phyloP scores from a whole-genome alignment of 2,329 filamentous ascomycete genomes.

The Arachnomyces sp. region DNA sequence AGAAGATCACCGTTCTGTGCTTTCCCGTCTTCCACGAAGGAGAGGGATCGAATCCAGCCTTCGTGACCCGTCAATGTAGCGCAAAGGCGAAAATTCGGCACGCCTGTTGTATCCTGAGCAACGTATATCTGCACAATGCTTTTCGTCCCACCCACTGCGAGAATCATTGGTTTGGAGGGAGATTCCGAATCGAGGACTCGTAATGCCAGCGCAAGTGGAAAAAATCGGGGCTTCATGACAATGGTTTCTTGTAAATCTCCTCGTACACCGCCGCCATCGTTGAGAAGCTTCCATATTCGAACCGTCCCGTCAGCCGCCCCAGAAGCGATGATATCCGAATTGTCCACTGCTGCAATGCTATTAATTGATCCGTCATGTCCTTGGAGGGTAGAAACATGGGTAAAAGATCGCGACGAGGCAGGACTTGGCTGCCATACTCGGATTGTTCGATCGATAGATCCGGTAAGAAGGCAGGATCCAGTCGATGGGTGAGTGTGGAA shows the following conservation, averaged over 20 bases:
- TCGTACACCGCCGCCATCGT: constrained; percentile 22
- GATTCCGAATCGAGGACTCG: constrained; percentile 45
- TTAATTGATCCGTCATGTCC: constrained; percentile 72
- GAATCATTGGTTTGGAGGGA: constrained; percentile 44
- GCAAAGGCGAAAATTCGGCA: constrained; percentile 55
- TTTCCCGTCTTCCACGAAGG: constrained; percentile 59
- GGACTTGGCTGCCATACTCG: constrained; percentile 48
- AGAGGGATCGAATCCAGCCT: constrained; percentile 83
- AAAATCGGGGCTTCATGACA: constrained; percentile 64
- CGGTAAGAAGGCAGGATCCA: constrained; percentile 56
- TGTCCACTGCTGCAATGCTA: constrained; percentile 41
- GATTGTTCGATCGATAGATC: constrained; percentile 70
- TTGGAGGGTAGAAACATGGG: constrained; percentile 42
- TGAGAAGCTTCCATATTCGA: constrained; percentile 58
- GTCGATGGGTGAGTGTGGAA: constrained; percentile 55
- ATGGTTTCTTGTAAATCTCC: constrained; percentile 60
- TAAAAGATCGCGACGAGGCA: constrained; percentile 26
- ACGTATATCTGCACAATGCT: constrained; percentile 74
- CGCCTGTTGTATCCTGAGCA: constrained; percentile 36
- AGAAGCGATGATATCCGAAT: constrained; percentile 44
- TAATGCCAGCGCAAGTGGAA: constrained; percentile 70
- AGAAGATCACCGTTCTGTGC: constrained; percentile 58
- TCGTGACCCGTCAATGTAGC: constrained; percentile 83
- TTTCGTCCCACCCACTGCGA: constrained; percentile 81
- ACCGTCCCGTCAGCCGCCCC: constrained; percentile 56